Evolutionary conservation across 768 basidiomycete genomes (phyloP).

Genomic region (Collybia sordida): DNA sequence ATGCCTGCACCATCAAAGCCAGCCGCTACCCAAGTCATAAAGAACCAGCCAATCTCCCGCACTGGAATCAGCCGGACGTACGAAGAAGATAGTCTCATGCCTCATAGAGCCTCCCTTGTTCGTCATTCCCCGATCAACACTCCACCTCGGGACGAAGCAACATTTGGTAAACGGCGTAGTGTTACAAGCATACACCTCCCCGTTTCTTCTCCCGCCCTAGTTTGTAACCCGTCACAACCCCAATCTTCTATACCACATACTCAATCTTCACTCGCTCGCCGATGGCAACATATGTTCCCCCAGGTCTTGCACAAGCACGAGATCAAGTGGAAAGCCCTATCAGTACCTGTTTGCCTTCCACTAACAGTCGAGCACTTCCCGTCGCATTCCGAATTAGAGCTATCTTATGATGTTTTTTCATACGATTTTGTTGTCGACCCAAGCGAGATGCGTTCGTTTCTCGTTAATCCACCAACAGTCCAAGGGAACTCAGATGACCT

Average conservation of each 20-base stretch:
- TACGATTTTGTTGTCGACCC: constrained; percentile 90
- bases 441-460: constrained; percentile 81
- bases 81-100: constrained; percentile 55
- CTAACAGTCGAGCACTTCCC: constrained; percentile 91
- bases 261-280: constrained; percentile 73
- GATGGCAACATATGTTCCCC: constrained; percentile 90
- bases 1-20: constrained; percentile 33
- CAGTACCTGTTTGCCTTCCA: constrained; percentile 85
- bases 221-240: constrained; percentile 70
- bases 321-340: constrained; percentile 88
- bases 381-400: constrained; percentile 67
- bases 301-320: constrained; percentile 75
- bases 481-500: constrained; percentile 53
- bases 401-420: constrained; percentile 76
- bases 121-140: constrained; percentile 67
- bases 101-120: constrained; percentile 45
- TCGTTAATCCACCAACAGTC: constrained; percentile 65
- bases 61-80: constrained; percentile 50
- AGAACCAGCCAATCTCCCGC: constrained; percentile 30
- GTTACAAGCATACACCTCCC: constrained; percentile 35
- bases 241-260: constrained; percentile 55
- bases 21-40: constrained; percentile 38
- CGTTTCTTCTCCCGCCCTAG: constrained; percentile 41
- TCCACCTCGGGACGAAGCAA: constrained; percentile 69
- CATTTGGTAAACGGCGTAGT: constrained; percentile 55